Evolutionary conservation across 768 basidiomycete genomes (phyloP), one percentile per base, ranked within the genome.

Genomic region (Serpula lacrymans): DNA sequence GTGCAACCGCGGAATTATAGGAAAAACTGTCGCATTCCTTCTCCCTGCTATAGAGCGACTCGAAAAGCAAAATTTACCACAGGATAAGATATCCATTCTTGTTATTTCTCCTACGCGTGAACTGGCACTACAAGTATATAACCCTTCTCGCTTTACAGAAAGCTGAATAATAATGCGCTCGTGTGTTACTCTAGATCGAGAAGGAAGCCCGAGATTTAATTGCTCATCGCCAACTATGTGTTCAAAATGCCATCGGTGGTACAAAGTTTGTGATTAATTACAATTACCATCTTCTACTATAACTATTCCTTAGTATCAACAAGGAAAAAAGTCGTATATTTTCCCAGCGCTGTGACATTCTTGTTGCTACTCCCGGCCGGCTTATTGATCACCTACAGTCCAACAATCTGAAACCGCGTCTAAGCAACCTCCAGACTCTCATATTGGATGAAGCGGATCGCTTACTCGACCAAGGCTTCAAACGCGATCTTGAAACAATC

Each of bases 361-460:
- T 88, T 27, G 74, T 87, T 25, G 83, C 83, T 8, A 88, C 86
- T 3, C 86, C 86, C 3, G 86, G 86, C 36, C 72, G 86, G n/a
- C 67, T 88, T 41, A 66, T 79, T 45, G 86, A 88, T 58, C 80
- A 84, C 53, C 60, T 88, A 29, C 70, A 75, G 51, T 77, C 71
- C 27, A 58, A 63, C 18, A 37, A 52, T 31, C 55, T 78, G 37
- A 46, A 46, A 8, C 41, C 60, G 25, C 61, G 65, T 26, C 55
- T 82, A 33, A 26, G 47, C 4, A 46, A 57, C 21, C 58, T 80
- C 6, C 58, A 67, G 27, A 65, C 68, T 6, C 46, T 84, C 49
- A 74, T 87, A 2, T 65, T 84, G 47, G 85, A 88, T 53, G 85
- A 88, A 60, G 85, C 84, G 9, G 86, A 88, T 57, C 67, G 85